Evolutionary conservation across 1,284 basidiomycete species (phyloP).

Genomic region (Rhodotorula glutinis): DNA sequence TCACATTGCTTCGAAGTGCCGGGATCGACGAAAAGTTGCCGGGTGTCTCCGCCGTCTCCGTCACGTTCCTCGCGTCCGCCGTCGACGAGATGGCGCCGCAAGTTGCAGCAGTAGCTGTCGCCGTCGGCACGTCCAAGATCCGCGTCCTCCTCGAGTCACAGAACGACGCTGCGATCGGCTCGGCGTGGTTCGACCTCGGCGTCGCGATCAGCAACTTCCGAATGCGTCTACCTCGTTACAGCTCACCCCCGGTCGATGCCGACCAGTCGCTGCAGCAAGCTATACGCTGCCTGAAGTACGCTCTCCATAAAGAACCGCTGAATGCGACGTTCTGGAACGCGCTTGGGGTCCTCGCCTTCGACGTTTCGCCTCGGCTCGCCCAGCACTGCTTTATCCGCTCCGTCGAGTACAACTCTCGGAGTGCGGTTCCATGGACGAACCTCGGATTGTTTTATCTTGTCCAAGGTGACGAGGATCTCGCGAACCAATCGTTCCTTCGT

Average conservation of each 20-base stretch:
- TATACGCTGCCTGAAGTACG: conserved; percentile 65
- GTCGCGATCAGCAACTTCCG: conserved; percentile 54
- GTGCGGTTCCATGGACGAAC: conserved; percentile 77
- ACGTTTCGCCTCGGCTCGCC: conserved; percentile 64
- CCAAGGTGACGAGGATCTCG: conserved; percentile 74
- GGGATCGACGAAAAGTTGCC: conserved; percentile 43
- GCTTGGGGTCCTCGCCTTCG: conserved; percentile 70
- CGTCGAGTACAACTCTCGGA: conserved; percentile 68
- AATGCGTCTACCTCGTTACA: conserved; percentile 54
- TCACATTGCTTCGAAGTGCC: conserved; percentile 34
- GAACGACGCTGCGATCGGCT: conserved; percentile 59
- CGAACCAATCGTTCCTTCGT: conserved; percentile 78
- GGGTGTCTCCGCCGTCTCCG: conserved; percentile 29
- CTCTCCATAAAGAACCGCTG: conserved; percentile 69
- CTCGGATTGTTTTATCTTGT: conserved; percentile 87
- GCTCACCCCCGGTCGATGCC: conserved; percentile 26
- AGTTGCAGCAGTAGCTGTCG: conserved; percentile 47
- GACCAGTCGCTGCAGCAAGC: conserved; percentile 57
- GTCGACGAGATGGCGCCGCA: neutral
- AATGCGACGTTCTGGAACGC: conserved; percentile 79
- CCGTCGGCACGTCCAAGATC: conserved; percentile 68
- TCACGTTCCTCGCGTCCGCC: neutral
- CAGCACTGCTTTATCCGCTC: conserved; percentile 93
- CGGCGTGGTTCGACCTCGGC: conserved; percentile 75
- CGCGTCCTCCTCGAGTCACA: conserved; percentile 66